Percentiles rank a stretch among this genome's conserved stretches.
Evolutionary conservation across 2,329 filamentous ascomycete species (phyloP).

Genomic region (Colletotrichum navitas): DNA sequence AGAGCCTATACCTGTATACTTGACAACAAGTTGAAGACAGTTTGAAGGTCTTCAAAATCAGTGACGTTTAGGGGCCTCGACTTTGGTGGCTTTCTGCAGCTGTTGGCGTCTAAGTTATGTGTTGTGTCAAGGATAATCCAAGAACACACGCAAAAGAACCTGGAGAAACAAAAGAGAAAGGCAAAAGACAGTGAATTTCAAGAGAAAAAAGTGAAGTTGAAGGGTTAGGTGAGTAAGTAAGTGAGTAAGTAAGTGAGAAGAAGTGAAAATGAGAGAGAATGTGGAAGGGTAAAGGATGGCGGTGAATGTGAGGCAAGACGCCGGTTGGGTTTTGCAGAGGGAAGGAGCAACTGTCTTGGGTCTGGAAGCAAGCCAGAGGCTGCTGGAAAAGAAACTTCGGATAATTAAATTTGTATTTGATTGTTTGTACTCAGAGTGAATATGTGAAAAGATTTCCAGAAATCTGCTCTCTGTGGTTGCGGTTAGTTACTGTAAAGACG

Average conservation of each 20-base stretch:
- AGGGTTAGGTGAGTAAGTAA: not conserved
- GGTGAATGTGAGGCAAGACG: not conserved
- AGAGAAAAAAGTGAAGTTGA: not conserved
- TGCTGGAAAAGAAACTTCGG: not conserved
- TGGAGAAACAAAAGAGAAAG: not conserved
- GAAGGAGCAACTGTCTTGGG: not conserved
- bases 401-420: not conserved
- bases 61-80: no score
- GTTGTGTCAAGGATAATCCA: no score
- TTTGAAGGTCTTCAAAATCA: no score
- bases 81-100: not conserved
- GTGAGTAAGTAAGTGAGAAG: not conserved
- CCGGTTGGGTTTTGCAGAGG: not conserved
- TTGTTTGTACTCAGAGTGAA: not conserved
- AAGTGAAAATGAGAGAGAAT: not conserved
- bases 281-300: no score
- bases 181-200: not conserved
- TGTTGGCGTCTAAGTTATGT: not conserved
- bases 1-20: no score
- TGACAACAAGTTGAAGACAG: not conserved
- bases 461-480: not conserved
- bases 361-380: not conserved
- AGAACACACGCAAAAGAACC: not conserved
- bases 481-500: not conserved
- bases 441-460: not conserved